Base-by-base conservation (phyloP, 192 early-diverging fungal genomes). In the Coemansia erecta region DNA sequence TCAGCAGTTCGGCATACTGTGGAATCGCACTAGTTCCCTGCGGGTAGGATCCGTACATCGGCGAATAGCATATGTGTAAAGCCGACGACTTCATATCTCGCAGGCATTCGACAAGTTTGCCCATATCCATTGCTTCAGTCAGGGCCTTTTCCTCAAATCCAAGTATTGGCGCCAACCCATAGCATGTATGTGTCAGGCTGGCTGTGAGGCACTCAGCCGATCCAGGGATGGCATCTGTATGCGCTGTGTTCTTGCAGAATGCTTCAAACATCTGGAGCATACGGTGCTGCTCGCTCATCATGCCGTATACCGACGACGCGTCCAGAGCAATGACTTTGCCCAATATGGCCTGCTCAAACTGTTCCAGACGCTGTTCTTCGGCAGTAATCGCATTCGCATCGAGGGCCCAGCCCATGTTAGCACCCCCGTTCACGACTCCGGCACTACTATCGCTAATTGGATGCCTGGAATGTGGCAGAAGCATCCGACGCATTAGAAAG, bases 241-340 rank as follows among this genome's bases (percentile, higher is more conserved):
- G 56, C 40, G 44, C 53, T 6, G 43, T 37, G 57, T 61, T 59
- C 9, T 59, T 55, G 7, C 48, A 50, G 39, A 48, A 59, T 13
- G 33, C 50, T 10, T 64, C 54, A 42, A 60, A 46, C 35, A 77
- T 60, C 24, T 77, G 74, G 17, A 77, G 53, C 42, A 68, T 54
- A 17, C 45, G 60, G 39, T 77, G 73, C 2, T 60, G 68, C 40
- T 77, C 74, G 40, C 60, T 67, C 74, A 77, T 77, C 68, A 77
- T 77, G 11, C 74, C 74, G 31, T 77, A 77, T 26, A 77, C 74
- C 2, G 74, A 60, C 46, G 74, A 72, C 17, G 74, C 69, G 45
- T 77, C 69, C 40, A 60, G 58, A 17, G 58, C 60, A 22, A 77
- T 68, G 31, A 77, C 61, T 8, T 43, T 63, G 46, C 69, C 54